Evolutionary conservation across 2,329 filamentous ascomycete species (phyloP).

Genomic region (Fusarium illudens): DNA sequence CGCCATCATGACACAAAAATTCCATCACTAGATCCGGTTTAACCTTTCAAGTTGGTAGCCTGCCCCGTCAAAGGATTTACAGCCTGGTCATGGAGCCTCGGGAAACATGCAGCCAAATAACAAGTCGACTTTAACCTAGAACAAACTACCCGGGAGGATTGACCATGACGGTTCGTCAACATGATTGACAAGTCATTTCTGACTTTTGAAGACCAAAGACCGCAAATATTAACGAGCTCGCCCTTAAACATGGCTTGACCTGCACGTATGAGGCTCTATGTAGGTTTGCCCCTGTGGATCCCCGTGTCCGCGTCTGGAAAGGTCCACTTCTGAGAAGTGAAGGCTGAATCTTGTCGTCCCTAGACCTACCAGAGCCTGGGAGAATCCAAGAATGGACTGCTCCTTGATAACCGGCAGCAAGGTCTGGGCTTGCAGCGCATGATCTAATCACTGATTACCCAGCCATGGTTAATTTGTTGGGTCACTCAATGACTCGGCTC

Average conservation of each 20-base stretch:
- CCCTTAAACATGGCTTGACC: background rate
- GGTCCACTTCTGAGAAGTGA: background rate
- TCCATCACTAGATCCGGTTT: background rate
- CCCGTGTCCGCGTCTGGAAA: background rate
- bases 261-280: background rate
- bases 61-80: background rate
- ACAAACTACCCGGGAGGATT: background rate
- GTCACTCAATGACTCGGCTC: background rate
- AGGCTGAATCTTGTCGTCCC: background rate
- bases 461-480: background rate
- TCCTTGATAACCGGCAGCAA: background rate
- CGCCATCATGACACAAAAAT: background rate
- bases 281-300: background rate
- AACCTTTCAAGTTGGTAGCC: background rate
- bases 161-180: background rate
- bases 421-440: background rate
- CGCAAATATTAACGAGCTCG: background rate
- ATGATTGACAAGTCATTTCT: no score
- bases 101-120: background rate
- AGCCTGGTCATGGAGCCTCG: background rate
- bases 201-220: background rate
- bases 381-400: background rate
- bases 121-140: background rate
- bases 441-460: background rate
- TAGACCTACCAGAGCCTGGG: background rate